These are phyloP conservation scores for Fusarium sp. DNA, from an alignment of 2,329 filamentous ascomycete genomes.

Conservation along the genomic window DNA sequence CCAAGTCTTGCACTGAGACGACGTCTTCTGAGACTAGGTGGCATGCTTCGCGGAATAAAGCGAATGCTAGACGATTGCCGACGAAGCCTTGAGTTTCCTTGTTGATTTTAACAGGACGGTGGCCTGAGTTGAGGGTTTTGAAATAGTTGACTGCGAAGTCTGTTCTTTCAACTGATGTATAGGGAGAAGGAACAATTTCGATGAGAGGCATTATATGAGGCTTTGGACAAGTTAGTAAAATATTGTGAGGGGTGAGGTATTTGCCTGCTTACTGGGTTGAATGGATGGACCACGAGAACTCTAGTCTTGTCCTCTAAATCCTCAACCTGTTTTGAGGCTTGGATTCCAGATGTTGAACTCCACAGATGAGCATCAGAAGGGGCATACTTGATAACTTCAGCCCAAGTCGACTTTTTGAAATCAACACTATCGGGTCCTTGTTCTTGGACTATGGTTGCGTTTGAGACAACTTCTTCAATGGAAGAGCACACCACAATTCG, in stretches of 20 bases:
- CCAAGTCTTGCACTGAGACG: slow-evolving; percentile 47
- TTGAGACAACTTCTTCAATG: slow-evolving; percentile 19
- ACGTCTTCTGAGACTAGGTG: slow-evolving; percentile 23
- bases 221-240: not conserved
- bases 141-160: slow-evolving; percentile 34
- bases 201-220: slow-evolving; percentile 40
- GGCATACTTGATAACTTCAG: slow-evolving; percentile 1
- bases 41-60: slow-evolving; percentile 30
- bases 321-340: slow-evolving; percentile 27
- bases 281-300: slow-evolving; percentile 34
- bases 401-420: slow-evolving; percentile 38
- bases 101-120: slow-evolving; percentile 32
- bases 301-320: slow-evolving; percentile 21
- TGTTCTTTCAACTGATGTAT: not conserved
- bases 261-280: slow-evolving; percentile 19
- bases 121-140: slow-evolving; percentile 18
- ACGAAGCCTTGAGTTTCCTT: slow-evolving; percentile 35
- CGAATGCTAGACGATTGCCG: slow-evolving; percentile 31
- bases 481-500: slow-evolving; percentile 22
- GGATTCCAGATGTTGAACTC: slow-evolving; percentile 36
- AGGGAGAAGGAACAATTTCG: slow-evolving; percentile 29
- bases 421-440: slow-evolving; percentile 34
- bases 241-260: rapidly evolving
- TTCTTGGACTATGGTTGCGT: slow-evolving; percentile 31
- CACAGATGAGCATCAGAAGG: slow-evolving; percentile 10